phyloP scores from a whole-genome alignment of 345 rosid species.

The Citrus trifoliata region DNA sequence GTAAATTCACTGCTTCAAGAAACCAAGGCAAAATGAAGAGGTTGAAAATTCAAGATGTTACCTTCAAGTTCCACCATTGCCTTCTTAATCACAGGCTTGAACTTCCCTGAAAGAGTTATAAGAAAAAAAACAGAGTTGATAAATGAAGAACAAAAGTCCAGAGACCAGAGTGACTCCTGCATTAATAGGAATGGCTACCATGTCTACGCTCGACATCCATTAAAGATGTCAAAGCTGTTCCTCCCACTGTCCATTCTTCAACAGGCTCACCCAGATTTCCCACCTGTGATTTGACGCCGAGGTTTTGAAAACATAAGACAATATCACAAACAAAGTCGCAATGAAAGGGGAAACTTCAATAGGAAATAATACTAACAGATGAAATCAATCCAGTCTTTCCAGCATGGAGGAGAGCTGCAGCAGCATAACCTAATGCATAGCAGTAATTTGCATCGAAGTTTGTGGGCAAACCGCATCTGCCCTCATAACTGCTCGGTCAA shows the following conservation, averaged over 20 bases:
- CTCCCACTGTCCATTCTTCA: slow-evolving; percentile 41
- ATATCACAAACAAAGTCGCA: background rate
- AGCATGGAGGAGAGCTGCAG: slow-evolving; percentile 39
- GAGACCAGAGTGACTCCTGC: background rate
- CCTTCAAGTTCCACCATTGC: slow-evolving; percentile 48
- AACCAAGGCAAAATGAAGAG: background rate
- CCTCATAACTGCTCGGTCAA: slow-evolving; percentile 32
- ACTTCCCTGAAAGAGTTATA: slow-evolving; percentile 26
- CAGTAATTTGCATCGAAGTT: slow-evolving; percentile 43
- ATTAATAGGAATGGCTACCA: slow-evolving; percentile 17
- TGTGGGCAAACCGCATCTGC: slow-evolving; percentile 46
- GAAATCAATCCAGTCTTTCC: slow-evolving; percentile 56
- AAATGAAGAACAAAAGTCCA: no score
- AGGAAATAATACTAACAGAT: slow-evolving; percentile 26
- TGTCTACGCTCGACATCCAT: slow-evolving; percentile 63
- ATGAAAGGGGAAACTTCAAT: background rate
- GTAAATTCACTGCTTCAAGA: background rate
- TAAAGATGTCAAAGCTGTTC: slow-evolving; percentile 41
- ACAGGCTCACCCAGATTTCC: slow-evolving; percentile 38
- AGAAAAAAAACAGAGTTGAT: background rate
- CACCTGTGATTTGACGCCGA: slow-evolving; percentile 18
- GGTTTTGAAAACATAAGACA: background rate
- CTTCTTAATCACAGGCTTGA: slow-evolving; percentile 46
- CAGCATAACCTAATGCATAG: slow-evolving; percentile 44
- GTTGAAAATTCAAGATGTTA: background rate